phyloP scores from a whole-genome alignment of 331 rosid genomes.

The Arachis monticola region DNA sequence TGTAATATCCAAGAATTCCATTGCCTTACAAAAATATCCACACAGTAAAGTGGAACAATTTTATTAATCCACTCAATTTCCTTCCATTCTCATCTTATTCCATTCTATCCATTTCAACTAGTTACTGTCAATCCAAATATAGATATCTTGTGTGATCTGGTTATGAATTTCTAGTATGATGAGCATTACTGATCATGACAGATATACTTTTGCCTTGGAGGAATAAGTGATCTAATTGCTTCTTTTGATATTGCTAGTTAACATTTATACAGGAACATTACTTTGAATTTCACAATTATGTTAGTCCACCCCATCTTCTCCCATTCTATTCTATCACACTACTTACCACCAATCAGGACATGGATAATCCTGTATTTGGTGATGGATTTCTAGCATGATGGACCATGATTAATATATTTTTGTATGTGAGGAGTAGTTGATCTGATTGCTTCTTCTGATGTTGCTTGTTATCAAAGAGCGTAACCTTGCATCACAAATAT shows the following conservation, averaged over 20 bases:
- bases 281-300: conserved; percentile 28
- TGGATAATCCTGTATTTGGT: conserved; percentile 2
- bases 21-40: too few relatives aligned
- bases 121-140: too few relatives aligned
- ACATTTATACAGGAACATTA: background rate
- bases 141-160: conserved; percentile 6
- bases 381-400: conserved; percentile 34
- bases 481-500: conserved; percentile 32
- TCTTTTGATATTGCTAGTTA: conserved; percentile 31
- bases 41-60: background rate
- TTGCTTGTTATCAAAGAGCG: conserved; percentile 16
- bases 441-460: conserved; percentile 24
- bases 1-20: too few relatives aligned
- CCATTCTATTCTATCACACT: too few relatives aligned
- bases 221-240: conserved; percentile 13
- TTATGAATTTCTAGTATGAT: conserved; percentile 36
- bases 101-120: too few relatives aligned
- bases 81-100: too few relatives aligned
- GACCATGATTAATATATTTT: conserved; percentile 17
- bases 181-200: conserved; percentile 8
- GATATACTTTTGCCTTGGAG: conserved; percentile 7
- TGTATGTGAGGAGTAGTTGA: conserved; percentile 9
- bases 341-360: too few relatives aligned
- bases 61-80: background rate
- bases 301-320: background rate